Conservation (phyloP, 169 alveolate genomes). For the Ichthyophthirius multifiliis region DNA sequence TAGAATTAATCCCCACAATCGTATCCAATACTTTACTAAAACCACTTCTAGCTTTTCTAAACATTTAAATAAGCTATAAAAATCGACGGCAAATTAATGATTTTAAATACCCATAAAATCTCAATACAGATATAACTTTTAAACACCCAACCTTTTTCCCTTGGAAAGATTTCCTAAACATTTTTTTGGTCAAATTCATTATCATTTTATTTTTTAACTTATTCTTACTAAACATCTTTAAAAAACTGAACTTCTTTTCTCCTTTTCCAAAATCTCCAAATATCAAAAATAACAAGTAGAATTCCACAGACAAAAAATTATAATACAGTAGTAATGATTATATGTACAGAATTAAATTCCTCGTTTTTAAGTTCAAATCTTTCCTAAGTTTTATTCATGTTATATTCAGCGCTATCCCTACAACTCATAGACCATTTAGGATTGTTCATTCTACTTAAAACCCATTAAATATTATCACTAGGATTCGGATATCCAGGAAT, state of each 20-base stretch:
- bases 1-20: not conserved
- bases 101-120: not conserved
- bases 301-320: not conserved
- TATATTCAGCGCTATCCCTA: not conserved
- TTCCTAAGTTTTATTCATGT: not conserved
- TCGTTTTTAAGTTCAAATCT: not conserved
- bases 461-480: not conserved
- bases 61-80: not conserved
- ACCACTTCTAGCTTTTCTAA: not conserved
- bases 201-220: not conserved
- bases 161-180: not conserved
- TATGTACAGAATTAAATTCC: not conserved
- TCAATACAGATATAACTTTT: not conserved
- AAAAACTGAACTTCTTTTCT: not conserved
- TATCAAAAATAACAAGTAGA: not conserved
- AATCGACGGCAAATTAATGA: not conserved
- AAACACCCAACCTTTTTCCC: not conserved
- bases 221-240: not conserved
- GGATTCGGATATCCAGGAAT: not conserved
- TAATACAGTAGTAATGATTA: not conserved
- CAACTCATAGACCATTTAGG: conserved; percentile 2
- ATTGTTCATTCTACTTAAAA: not conserved
- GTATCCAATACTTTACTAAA: not conserved
- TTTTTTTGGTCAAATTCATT: not conserved
- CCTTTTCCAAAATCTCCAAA: not conserved